These are phyloP conservation scores for Sedum album DNA, from an alignment of 164 flowering plant genomes.

Conservation along the genomic window DNA sequence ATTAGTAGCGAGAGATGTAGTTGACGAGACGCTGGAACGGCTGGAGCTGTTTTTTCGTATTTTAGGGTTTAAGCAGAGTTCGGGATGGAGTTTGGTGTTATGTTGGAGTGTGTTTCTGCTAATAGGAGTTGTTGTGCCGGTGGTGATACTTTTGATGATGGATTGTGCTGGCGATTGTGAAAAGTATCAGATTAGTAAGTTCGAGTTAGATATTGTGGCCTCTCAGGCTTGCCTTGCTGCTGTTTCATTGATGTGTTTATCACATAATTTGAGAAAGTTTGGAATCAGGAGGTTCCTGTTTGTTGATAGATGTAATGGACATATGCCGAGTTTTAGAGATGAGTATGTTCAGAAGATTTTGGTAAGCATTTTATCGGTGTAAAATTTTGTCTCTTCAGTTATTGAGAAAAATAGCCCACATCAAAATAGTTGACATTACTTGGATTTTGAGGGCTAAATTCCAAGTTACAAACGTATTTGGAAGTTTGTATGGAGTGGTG, in stretches of 20 bases:
- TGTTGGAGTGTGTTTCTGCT: background rate
- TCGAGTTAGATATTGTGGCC: conserved; percentile 57
- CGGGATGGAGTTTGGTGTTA: background rate
- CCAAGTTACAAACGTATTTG: background rate
- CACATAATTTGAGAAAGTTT: conserved; percentile 60
- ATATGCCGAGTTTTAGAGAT: conserved; percentile 30
- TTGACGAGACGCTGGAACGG: conserved; percentile 1
- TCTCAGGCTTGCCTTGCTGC: conserved; percentile 62
- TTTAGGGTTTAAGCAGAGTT: conserved; percentile 4
- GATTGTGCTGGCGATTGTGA: conserved; percentile 23
- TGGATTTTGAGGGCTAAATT: background rate
- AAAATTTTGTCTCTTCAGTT: background rate
- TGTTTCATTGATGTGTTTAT: conserved; percentile 56
- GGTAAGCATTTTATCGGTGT: conserved; percentile 25
- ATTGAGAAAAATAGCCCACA: too few relatives aligned
- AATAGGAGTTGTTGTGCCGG: conserved; percentile 1
- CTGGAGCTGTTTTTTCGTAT: background rate
- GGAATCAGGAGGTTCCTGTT: conserved; percentile 72
- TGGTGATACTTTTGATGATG: background rate
- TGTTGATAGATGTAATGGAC: conserved; percentile 58
- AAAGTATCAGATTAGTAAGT: conserved; percentile 40
- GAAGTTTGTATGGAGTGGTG: background rate
- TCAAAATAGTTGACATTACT: background rate
- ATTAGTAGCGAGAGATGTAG: background rate
- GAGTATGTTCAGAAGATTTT: conserved; percentile 48